Evolutionary conservation across 768 basidiomycete species (phyloP), one percentile per base, ranked within the genome.

Genomic region (Termitomyces sp.): DNA sequence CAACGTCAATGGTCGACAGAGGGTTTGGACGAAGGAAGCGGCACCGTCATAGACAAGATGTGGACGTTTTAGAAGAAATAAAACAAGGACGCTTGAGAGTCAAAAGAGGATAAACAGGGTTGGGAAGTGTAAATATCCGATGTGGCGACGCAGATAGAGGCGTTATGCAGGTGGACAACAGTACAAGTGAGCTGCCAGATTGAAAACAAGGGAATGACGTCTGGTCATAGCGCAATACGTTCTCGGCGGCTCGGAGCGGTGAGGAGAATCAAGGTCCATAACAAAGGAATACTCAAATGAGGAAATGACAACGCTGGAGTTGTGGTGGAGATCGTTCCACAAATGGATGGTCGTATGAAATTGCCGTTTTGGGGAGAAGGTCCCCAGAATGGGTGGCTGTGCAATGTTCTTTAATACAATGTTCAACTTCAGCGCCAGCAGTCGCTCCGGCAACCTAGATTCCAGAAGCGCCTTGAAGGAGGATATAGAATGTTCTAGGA

Each of bases 271-370:
- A 43, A 62, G 44, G 43, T 48, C 43, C 23, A 21, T 35, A 45
- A 67, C 64, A 69, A 69, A 58, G 68, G 67, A 65, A 69, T 44
- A 40, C 17, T 49, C 67, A 62, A 65, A 69, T 68, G 55, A 53
- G 62, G 67, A 69, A 67, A 37, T 42, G 38, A 56, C 48, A 65
- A 65, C 5, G 53, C 14, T 23, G 37, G 23, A 34, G 55, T 42
- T n/a, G 32, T 38, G 45, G 17, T 1, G 48, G 27, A 44, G 37
- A 5, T 31, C 16, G 19, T 27, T 53, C 66, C 62, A 44, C 44
- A 65, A 63, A 60, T 59, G 61, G 67, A 59, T 17, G 37, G 23
- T 61, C 41, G 63, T 64, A 67, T 64, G 54, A 56, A 29, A 37
- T 59, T 60, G 27, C 68, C 62, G n/a, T 48, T 61, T 65, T 61